A percentile compares a stretch with the other conserved stretches of the same genome.
Evolutionary conservation across 805 yeast species (phyloP).

Genomic region (Ogataea philodendri): DNA sequence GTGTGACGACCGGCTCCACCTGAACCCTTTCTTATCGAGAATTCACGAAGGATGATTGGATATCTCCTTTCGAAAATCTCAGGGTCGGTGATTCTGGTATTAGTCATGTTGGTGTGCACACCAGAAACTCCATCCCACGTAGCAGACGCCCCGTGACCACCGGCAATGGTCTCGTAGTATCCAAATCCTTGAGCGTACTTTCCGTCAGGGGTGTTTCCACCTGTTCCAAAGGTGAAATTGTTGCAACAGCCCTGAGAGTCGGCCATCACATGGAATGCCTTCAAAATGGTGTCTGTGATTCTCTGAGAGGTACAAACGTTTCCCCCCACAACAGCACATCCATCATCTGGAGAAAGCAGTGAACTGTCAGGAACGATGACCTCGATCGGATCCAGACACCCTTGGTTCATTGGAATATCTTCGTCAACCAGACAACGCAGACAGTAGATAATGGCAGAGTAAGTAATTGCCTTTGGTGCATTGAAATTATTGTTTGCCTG

Average conservation of each 20-base stretch:
- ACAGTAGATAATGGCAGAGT: constrained; percentile 85
- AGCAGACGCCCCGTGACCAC: constrained; percentile 88
- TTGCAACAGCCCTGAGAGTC: constrained; percentile 97
- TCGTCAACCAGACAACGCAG: constrained; percentile 80
- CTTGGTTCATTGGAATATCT: constrained; percentile 91
- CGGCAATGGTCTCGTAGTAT: constrained; percentile 91
- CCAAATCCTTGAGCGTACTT: constrained; percentile 69
- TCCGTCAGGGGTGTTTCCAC: constrained; percentile 55
- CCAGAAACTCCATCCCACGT: constrained; percentile 84
- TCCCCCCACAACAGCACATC: constrained; percentile 93
- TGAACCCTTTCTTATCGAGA: constrained; percentile 64
- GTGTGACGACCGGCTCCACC: constrained; percentile 74
- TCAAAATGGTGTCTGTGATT: constrained; percentile 82
- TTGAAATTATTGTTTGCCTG: constrained; percentile 87
- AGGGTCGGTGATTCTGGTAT: constrained; percentile 88
- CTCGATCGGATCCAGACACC: constrained; percentile 78
- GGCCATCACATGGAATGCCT: constrained; percentile 86
- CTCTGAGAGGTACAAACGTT: constrained; percentile 95
- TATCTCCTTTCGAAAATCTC: constrained; percentile 86
- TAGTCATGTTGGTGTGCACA: constrained; percentile 94
- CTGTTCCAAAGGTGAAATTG: constrained; percentile 87
- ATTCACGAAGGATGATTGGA: constrained; percentile 75
- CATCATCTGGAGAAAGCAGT: constrained; percentile 69
- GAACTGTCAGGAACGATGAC: constrained; percentile 63
- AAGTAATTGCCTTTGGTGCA: constrained; percentile 89